A percentile compares a stretch with the other conserved stretches of the same genome.
These are phyloP conservation scores for Eucalyptus dawsonii DNA, from an alignment of 345 rosid genomes.

Conservation along the genomic window DNA sequence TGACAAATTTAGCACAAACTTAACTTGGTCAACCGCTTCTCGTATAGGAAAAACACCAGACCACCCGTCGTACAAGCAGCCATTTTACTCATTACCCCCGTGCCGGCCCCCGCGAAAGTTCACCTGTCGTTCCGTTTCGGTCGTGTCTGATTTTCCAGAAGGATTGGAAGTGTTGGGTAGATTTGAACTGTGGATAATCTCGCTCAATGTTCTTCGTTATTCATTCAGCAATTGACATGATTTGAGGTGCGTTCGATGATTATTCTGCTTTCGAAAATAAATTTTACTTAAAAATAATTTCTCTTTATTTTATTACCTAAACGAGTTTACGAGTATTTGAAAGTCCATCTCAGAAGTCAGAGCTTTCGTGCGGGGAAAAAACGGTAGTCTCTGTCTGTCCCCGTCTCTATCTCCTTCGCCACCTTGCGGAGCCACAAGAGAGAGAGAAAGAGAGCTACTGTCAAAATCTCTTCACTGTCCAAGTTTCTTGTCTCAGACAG, in stretches of 20 bases:
- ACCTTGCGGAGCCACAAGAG: background rate
- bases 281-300: too few relatives aligned
- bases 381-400: background rate
- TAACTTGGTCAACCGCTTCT: background rate
- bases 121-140: background rate
- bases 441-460: background rate
- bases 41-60: background rate
- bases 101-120: background rate
- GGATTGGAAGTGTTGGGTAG: background rate
- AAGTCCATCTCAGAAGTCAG: background rate
- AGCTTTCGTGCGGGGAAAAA: background rate
- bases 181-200: background rate
- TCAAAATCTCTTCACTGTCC: background rate
- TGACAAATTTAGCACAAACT: background rate
- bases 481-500: background rate
- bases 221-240: background rate
- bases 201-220: background rate
- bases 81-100: background rate
- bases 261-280: too few relatives aligned
- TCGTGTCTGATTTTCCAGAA: background rate
- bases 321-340: background rate
- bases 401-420: background rate
- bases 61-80: background rate
- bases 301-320: too few relatives aligned
- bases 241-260: accelerated